Evolutionary conservation across 148 eudicot species (phyloP).

Genomic region (Heliosperma pusillum): DNA sequence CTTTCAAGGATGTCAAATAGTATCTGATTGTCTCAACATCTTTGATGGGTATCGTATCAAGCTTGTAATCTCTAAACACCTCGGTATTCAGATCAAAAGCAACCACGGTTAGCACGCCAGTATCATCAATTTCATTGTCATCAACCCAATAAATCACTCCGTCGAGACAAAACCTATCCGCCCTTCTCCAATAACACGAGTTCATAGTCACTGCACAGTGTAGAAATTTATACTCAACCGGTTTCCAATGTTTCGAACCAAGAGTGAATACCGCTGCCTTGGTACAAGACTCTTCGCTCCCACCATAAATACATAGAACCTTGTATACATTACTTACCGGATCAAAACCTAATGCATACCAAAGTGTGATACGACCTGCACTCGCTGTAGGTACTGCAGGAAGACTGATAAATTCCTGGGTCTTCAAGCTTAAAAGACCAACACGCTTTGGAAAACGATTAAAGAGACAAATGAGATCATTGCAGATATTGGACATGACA

Average conservation of each 20-base stretch:
- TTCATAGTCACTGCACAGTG: no score
- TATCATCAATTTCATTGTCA: no score
- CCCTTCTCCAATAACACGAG: no score
- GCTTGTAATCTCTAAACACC: neutral
- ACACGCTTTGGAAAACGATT: neutral
- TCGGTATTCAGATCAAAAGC: neutral
- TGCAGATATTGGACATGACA: conserved; percentile 3
- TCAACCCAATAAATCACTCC: no score
- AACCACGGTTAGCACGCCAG: neutral
- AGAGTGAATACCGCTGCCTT: neutral
- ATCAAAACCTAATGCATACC: neutral
- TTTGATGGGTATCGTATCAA: neutral
- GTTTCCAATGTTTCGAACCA: neutral
- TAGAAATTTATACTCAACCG: neutral
- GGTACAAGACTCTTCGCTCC: neutral
- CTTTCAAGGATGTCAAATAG: neutral
- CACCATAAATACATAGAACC: neutral
- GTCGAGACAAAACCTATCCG: no score
- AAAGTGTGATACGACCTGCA: neutral
- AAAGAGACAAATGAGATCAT: neutral
- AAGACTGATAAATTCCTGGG: neutral
- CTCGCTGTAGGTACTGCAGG: neutral
- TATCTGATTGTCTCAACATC: no score
- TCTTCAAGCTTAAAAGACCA: neutral
- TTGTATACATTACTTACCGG: neutral